Conservation (phyloP, 352 stramenopile genomes). For the Phytophthora ohioensis region DNA sequence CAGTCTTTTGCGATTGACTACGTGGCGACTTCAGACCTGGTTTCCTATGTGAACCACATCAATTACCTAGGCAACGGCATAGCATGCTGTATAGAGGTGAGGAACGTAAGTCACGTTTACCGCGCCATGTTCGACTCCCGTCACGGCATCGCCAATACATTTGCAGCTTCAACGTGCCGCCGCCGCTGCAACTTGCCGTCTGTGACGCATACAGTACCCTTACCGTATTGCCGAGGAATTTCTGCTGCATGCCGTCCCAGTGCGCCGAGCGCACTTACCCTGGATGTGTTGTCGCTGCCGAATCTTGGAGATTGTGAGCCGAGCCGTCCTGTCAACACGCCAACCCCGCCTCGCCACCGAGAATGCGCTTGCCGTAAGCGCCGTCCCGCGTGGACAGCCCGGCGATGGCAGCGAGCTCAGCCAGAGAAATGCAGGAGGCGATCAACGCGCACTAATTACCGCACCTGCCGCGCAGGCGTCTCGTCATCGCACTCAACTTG, state of each 20-base stretch:
- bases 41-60: constrained; percentile 6
- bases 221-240: background rate
- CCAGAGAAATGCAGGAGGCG: constrained; percentile 4
- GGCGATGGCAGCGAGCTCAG: background rate
- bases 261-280: background rate
- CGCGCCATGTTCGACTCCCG: background rate
- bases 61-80: background rate
- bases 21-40: constrained; percentile 31
- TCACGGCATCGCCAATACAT: background rate
- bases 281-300: constrained; percentile 14
- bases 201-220: background rate
- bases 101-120: background rate
- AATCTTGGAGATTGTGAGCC: constrained; percentile 27
- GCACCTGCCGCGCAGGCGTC: background rate
- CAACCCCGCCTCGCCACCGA: constrained; percentile 12
- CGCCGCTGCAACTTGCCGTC: background rate
- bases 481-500: constrained; percentile 5
- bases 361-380: background rate
- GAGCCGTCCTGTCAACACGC: constrained; percentile 21
- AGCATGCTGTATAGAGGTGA: background rate
- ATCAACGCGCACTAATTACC: background rate
- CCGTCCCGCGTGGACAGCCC: constrained; percentile 7
- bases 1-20: constrained; percentile 38
- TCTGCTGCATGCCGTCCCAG: background rate
- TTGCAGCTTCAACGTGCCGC: background rate